Percentiles rank a stretch among this genome's conserved stretches.
phyloP scores from a whole-genome alignment of 2,329 filamentous ascomycete species.

The Chaetomiaceae sp. region DNA sequence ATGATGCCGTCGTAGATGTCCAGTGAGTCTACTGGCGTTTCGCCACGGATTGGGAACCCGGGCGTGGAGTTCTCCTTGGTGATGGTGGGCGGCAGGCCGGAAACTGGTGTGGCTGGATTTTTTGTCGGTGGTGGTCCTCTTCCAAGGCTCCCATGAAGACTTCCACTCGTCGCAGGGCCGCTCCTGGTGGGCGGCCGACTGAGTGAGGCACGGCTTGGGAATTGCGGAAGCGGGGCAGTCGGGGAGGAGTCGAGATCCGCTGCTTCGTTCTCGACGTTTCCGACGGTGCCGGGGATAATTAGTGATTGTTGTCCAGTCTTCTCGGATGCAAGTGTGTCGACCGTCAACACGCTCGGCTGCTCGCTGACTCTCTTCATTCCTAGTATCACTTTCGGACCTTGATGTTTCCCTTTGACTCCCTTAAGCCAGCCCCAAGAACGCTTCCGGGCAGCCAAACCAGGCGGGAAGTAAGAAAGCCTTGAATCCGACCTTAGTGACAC shows the following conservation, averaged over 20 bases:
- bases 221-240: not conserved
- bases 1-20: slow-evolving; percentile 33
- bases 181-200: slow-evolving; percentile 5
- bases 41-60: not conserved
- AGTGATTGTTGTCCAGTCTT: not conserved
- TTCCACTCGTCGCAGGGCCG: not conserved
- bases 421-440: slow-evolving; percentile 24
- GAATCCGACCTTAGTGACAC: slow-evolving; percentile 13
- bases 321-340: slow-evolving; percentile 18
- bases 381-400: slow-evolving; percentile 1
- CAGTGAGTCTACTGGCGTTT: slow-evolving; percentile 25
- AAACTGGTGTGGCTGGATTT: not conserved
- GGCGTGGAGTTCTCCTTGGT: not conserved
- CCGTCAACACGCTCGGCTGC: slow-evolving; percentile 9
- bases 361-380: slow-evolving; percentile 11
- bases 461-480: slow-evolving; percentile 12
- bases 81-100: not conserved
- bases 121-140: not conserved
- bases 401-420: not conserved
- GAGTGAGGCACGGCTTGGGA: not conserved
- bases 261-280: not conserved
- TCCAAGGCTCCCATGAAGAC: not conserved
- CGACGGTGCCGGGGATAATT: not conserved
- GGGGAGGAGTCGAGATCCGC: not conserved
- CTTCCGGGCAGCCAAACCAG: slow-evolving; percentile 11